These are phyloP conservation scores for Wickerhamomyces hampshirensis DNA, from an alignment of 805 yeast species.

Conservation along the genomic window DNA sequence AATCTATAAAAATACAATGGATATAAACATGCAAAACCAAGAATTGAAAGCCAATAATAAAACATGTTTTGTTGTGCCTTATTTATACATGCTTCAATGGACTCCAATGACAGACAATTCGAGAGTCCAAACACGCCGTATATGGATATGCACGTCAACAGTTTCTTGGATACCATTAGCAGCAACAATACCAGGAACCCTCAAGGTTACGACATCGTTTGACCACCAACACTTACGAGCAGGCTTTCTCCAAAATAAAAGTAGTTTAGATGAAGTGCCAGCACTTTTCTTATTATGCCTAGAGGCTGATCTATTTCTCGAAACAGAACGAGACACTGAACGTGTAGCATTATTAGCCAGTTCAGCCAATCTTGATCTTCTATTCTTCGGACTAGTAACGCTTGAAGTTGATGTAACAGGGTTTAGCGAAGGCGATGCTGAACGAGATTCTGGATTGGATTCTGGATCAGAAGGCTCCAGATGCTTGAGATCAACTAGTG, in stretches of 20 bases:
- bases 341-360: conserved; percentile 53
- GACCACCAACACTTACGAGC: conserved; percentile 99
- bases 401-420: conserved; percentile 38
- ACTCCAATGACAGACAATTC: conserved; percentile 89
- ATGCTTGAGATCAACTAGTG: conserved; percentile 55
- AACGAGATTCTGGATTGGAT: conserved; percentile 10
- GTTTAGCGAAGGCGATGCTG: conserved; percentile 33
- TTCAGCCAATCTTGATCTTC: conserved; percentile 54
- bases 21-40: no score
- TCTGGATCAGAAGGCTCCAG: conserved; percentile 22
- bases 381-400: conserved; percentile 26
- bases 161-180: conserved; percentile 26
- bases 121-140: conserved; percentile 94
- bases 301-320: conserved; percentile 35
- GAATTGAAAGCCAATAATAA: no score
- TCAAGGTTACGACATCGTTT: conserved; percentile 47
- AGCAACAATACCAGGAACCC: conserved; percentile 28
- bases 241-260: conserved; percentile 95
- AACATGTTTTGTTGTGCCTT: neutral
- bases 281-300: conserved; percentile 33
- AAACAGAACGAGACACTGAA: conserved; percentile 54
- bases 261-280: conserved; percentile 52
- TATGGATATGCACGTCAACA: conserved; percentile 65
- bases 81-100: conserved; percentile 28
- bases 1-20: no score